These are phyloP conservation scores for Pistacia integerrima DNA, from an alignment of 345 rosid genomes.

Conservation along the genomic window DNA sequence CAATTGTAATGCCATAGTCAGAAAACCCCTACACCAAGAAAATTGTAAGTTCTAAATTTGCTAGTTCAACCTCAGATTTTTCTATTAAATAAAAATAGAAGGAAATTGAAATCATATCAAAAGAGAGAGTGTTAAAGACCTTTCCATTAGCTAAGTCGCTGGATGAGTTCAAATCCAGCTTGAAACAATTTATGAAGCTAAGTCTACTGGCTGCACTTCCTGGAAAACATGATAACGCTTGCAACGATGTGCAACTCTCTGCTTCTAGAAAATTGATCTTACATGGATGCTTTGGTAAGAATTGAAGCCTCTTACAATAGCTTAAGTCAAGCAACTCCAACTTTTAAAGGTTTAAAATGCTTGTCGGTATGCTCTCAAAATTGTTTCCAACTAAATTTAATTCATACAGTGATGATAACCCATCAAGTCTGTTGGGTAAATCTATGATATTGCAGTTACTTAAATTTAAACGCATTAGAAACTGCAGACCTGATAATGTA, in stretches of 20 bases:
- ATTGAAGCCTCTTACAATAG: not conserved
- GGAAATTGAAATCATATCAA: too few relatives aligned
- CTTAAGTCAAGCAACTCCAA: not conserved
- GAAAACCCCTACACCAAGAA: too few relatives aligned
- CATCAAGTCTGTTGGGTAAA: not conserved
- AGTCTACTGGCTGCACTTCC: not conserved
- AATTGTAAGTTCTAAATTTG: too few relatives aligned
- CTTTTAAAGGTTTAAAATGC: not conserved
- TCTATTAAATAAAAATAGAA: too few relatives aligned
- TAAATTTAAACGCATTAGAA: not conserved
- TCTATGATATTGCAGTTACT: not conserved
- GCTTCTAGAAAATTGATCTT: not conserved
- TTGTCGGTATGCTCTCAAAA: not conserved
- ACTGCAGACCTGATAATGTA: not conserved
- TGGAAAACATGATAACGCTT: not conserved
- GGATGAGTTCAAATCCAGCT: not conserved
- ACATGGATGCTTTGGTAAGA: not conserved
- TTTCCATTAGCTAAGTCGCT: too few relatives aligned
- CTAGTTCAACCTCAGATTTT: too few relatives aligned
- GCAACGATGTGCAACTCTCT: not conserved
- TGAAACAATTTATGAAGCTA: constrained; percentile 1
- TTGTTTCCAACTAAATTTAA: not conserved
- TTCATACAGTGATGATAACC: not conserved
- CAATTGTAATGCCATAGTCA: too few relatives aligned
- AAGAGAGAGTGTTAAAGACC: too few relatives aligned